Evolutionary conservation across 2,329 filamentous ascomycete species (phyloP), one percentile per base, ranked within the genome.

Genomic region (Phyllosticta ampelicida): DNA sequence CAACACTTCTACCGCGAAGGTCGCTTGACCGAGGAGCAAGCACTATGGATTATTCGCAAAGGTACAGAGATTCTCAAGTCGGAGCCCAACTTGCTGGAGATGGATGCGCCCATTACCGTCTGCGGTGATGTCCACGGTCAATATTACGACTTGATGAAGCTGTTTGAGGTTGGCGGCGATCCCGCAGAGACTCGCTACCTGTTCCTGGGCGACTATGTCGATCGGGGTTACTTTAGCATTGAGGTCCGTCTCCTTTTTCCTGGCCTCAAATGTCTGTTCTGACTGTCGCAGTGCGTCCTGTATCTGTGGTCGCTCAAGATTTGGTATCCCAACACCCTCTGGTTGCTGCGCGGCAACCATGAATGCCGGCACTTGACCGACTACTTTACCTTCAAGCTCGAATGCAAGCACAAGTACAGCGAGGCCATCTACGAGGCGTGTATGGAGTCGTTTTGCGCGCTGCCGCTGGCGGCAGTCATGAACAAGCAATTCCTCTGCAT

Each of bases 401-500:
- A 99, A 75, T 99, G 94, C 81, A 96, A 96, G 78, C 94, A 99
- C 83, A 99, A 99, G 75, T 99, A 99, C 77, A 96, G 90, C 30
- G 94, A 97, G 77, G 83, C 83, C 63, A 83, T 99, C 61, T 99
- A 99, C 73, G 92, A 99, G 69, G 92, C 94, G 59, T 97, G 94
- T 77, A 95, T 96, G 84, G 92, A 99, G 64, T 95, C 94, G 0
- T 99, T 99, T 80, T 99, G 94, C 77, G 82, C 87, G 63, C 78
- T 99, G 63, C 94, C 94, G 28, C 79, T 99, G 66, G 94, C 94
- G 59, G 94, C 94, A 26, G 86, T 99, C 65, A 99, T 99, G 94
- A 99, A 99, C 83, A 99, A 99, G 80, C 94, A 99, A 74, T 99
- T 99, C 75, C 78, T 99, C 65, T 99, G 94, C 73, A 97, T 99